Conservation (phyloP, 2,329 filamentous ascomycete species). For the Penicillium sp. region DNA sequence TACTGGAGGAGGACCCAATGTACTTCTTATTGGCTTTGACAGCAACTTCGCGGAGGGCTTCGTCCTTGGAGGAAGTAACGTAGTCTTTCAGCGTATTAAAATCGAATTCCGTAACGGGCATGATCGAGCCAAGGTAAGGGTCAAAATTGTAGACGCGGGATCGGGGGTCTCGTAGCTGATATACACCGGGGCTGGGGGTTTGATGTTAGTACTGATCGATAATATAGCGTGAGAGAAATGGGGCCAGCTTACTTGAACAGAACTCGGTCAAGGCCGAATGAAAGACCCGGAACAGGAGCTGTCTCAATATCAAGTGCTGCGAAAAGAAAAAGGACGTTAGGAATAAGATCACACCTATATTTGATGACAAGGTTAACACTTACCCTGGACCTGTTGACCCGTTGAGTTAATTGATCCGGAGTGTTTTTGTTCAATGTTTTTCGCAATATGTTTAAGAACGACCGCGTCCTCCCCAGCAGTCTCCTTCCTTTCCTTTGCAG, state of each 20-base stretch:
- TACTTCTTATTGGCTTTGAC: constrained; percentile 73
- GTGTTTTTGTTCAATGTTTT: constrained; percentile 14
- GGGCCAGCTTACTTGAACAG: constrained; percentile 72
- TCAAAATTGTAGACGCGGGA: constrained; percentile 96
- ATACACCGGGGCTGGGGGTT: constrained; percentile 70
- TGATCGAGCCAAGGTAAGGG: constrained; percentile 88
- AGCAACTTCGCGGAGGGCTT: constrained; percentile 70
- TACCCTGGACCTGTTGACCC: constrained; percentile 22
- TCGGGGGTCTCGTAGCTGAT: constrained; percentile 84
- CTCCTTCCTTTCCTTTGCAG: not conserved
- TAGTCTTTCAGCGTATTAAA: constrained; percentile 85
- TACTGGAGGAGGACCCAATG: constrained; percentile 94
- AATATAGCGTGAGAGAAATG: not conserved
- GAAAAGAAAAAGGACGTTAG: constrained; percentile 7
- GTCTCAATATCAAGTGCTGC: constrained; percentile 49
- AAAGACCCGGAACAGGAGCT: constrained; percentile 64
- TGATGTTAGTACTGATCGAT: constrained; percentile 17
- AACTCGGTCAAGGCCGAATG: constrained; percentile 82
- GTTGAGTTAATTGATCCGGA: constrained; percentile 18
- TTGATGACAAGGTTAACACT: constrained; percentile 5
- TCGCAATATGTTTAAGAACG: constrained; percentile 15
- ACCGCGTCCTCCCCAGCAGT: constrained; percentile 5
- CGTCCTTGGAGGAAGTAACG: constrained; percentile 87
- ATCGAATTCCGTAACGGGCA: constrained; percentile 91
- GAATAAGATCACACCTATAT: not conserved